Percentiles rank a stretch among this genome's conserved stretches.
phyloP scores from a whole-genome alignment of 2,329 filamentous ascomycete genomes.

The Mycosphaerella sp. region DNA sequence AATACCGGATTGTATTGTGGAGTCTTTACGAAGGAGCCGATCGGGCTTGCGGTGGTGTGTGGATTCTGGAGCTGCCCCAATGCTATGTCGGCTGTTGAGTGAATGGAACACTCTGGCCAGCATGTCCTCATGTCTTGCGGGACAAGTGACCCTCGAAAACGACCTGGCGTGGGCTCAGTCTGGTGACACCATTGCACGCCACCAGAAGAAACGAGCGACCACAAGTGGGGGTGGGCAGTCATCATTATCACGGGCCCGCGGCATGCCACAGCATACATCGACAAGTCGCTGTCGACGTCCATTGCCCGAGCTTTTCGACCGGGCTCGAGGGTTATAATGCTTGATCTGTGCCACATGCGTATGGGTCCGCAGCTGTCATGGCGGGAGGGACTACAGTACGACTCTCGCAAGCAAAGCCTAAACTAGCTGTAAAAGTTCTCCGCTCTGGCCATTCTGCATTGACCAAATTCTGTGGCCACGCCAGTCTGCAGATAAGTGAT shows the following conservation, averaged over 20 bases:
- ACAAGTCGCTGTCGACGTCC: background rate
- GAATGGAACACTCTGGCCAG: too few species aligned
- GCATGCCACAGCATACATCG: background rate
- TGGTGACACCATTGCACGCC: background rate
- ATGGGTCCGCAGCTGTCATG: conserved; percentile 7
- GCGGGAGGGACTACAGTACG: background rate
- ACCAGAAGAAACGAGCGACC: background rate
- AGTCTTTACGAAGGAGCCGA: background rate
- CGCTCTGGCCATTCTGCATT: background rate
- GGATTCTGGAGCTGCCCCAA: too few species aligned
- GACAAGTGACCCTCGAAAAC: too few species aligned
- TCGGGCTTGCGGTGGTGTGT: background rate
- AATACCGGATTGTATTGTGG: background rate
- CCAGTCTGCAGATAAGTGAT: background rate
- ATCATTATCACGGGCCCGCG: background rate
- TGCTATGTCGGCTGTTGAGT: too few species aligned
- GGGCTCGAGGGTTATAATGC: conserved; percentile 9
- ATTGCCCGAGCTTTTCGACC: conserved; percentile 12
- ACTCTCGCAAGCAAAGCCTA: background rate
- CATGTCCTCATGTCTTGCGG: too few species aligned
- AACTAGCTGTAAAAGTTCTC: background rate
- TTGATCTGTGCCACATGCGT: background rate
- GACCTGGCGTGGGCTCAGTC: background rate
- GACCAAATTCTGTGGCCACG: background rate
- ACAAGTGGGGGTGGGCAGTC: background rate